phyloP scores from a whole-genome alignment of 2,329 filamentous ascomycete genomes.

The Diaporthe ilicicola region DNA sequence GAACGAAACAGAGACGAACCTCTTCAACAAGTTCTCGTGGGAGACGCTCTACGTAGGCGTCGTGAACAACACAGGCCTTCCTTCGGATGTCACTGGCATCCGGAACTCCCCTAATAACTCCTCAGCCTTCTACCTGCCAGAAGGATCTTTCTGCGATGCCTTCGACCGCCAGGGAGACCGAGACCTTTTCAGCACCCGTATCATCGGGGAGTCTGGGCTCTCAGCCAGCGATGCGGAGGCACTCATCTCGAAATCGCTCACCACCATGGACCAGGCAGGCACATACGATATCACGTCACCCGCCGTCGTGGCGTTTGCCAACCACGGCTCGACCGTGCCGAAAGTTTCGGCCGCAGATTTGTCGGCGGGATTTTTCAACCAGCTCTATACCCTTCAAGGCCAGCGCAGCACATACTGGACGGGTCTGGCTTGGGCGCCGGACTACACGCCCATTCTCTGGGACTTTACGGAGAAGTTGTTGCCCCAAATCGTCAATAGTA shows the following conservation, averaged over 20 bases:
- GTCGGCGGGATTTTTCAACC: conserved; percentile 13
- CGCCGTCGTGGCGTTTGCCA: conserved; percentile 7
- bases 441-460: conserved; percentile 23
- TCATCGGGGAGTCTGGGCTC: conserved; percentile 3
- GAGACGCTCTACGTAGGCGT: conserved; percentile 23
- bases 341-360: conserved; percentile 7
- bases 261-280: conserved; percentile 2
- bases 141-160: conserved; percentile 23
- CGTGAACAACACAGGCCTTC: conserved; percentile 11
- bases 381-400: conserved; percentile 17
- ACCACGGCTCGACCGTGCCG: conserved; percentile 14
- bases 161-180: conserved; percentile 10
- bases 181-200: conserved; percentile 1
- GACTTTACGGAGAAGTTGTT: conserved; percentile 19
- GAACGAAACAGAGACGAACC: conserved; percentile 37
- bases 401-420: conserved; percentile 21
- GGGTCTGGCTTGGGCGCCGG: conserved; percentile 10
- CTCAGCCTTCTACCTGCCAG: conserved; percentile 1
- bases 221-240: background rate
- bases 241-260: conserved; percentile 1
- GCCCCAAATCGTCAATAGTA: background rate
- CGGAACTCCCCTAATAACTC: conserved; percentile 15
- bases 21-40: conserved; percentile 32
- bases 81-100: conserved; percentile 11
- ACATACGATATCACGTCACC: conserved; percentile 6